These are phyloP conservation scores for Clavispora carvajalis DNA, from an alignment of 805 yeast genomes.

Conservation along the genomic window DNA sequence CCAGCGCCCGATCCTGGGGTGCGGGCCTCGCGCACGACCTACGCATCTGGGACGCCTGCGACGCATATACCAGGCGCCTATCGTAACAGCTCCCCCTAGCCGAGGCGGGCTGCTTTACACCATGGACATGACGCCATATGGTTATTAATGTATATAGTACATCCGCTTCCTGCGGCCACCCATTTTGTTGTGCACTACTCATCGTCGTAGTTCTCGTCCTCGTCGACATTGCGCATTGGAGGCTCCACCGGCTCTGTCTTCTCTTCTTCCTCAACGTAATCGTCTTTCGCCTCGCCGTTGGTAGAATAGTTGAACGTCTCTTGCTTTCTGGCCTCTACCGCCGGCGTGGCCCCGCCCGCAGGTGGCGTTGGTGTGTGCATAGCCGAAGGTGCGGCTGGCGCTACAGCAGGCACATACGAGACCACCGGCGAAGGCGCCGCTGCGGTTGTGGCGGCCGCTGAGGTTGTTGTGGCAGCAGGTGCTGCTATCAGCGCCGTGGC, in stretches of 20 bases:
- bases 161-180: constrained; percentile 1
- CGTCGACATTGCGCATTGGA: constrained; percentile 41
- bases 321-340: constrained; percentile 6
- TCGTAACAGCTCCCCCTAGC: background rate
- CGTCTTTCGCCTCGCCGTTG: constrained; percentile 12
- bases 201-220: constrained; percentile 43
- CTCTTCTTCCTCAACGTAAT: constrained; percentile 27
- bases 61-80: constrained; percentile 10
- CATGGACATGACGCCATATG: background rate
- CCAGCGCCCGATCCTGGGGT: background rate
- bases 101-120: too few species aligned
- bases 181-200: constrained; percentile 18
- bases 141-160: background rate
- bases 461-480: too few species aligned
- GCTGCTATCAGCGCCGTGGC: too few species aligned
- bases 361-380: too few species aligned
- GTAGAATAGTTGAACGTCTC: constrained; percentile 1
- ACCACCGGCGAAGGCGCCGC: too few species aligned
- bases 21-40: too few species aligned
- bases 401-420: too few species aligned
- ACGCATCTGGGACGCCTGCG: background rate
- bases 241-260: constrained; percentile 33
- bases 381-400: too few species aligned
- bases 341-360: background rate
- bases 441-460: too few species aligned